Base-by-base conservation (phyloP, 2,329 filamentous ascomycete genomes). In the Parasarocladium wereldwijsianum region DNA sequence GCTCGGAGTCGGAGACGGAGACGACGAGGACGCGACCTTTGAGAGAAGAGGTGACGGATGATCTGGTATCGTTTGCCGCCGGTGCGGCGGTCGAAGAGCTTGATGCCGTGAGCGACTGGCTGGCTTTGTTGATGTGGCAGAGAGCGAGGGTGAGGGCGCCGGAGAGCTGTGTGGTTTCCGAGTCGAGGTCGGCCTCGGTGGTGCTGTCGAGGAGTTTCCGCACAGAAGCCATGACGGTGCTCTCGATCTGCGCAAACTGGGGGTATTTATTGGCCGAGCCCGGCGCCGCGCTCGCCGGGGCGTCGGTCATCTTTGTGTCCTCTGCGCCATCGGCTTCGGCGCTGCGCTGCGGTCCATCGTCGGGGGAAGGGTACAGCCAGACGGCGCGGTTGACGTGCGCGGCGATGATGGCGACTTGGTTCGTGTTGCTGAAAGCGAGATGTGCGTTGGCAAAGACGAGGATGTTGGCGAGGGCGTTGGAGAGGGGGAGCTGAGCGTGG, bases 371-470 rank as follows among this genome's bases (percentile, higher is more conserved):
- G 46, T 94, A 96, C 4, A 98, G 75, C 75, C 86, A 98, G 46
- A 76, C 68, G 33, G 87, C 83, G 38, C 80, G 76, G 46, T 90
- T 78, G 40, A 75, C 76, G 50, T 98, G 90, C 7, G 84, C 84
- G 19, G 87, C 90, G 37, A 98, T 72, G 11, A 98, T 70, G 36
- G 86, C 85, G 28, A 96, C 82, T 51, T 87, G 81, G 56, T 96
- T 96, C 32, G 81, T 73, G 52, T 90, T 87, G 55, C 86, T 92
- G 50, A 87, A 86, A 40, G 90, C 85, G 18, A 98, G 69, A 50
- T 98, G 92, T 32, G 87, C 84, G 54, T 98, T 96, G 58, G 94
- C 76, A 58, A 94, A 96, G 60, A 98, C 78, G 45, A 96, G 76
- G 38, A 96, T 70, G 55, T 87, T 73, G 37, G 87, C 83, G 36